Evolutionary conservation across 352 stramenopile species (phyloP).

Genomic region (Salisapilia sapeloensis): DNA sequence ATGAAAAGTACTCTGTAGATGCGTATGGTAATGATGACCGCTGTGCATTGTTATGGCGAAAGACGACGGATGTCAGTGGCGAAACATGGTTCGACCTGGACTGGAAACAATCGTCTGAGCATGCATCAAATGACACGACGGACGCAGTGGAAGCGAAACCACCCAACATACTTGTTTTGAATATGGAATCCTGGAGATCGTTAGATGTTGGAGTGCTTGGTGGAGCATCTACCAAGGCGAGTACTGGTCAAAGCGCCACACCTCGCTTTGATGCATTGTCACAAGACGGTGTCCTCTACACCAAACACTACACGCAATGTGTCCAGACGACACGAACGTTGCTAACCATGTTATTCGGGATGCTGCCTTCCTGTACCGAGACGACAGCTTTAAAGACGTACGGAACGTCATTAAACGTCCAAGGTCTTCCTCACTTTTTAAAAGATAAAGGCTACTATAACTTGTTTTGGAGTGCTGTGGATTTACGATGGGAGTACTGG

Average conservation of each 20-base stretch:
- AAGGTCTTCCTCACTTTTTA: slow-evolving; percentile 40
- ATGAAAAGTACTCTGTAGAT: slow-evolving; percentile 20
- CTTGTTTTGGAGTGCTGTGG: slow-evolving; percentile 49
- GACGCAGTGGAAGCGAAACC: slow-evolving; percentile 1
- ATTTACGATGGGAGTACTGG: slow-evolving; percentile 50
- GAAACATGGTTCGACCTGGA: slow-evolving; percentile 28
- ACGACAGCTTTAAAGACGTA: slow-evolving; percentile 41
- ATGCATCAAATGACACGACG: neutral
- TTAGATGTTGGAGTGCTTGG: slow-evolving; percentile 52
- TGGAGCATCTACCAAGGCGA: slow-evolving; percentile 17
- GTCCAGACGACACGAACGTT: slow-evolving; percentile 50
- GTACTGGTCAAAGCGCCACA: slow-evolving; percentile 25
- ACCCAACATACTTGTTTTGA: slow-evolving; percentile 58
- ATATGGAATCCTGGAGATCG: slow-evolving; percentile 54
- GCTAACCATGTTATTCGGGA: slow-evolving; percentile 49
- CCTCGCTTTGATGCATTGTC: slow-evolving; percentile 39
- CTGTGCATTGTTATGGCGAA: slow-evolving; percentile 45
- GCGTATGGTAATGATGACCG: slow-evolving; percentile 38
- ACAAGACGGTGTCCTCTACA: slow-evolving; percentile 33
- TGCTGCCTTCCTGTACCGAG: slow-evolving; percentile 51
- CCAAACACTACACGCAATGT: slow-evolving; percentile 51
- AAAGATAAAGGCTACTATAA: slow-evolving; percentile 53
- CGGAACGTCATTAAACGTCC: slow-evolving; percentile 26
- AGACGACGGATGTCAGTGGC: slow-evolving; percentile 32
- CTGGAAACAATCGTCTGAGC: slow-evolving; percentile 6